A percentile compares a stretch with the other conserved stretches of the same genome.
Conservation (phyloP, 805 yeast genomes). For the Cyberlindnera nakhonratchasimensis region DNA sequence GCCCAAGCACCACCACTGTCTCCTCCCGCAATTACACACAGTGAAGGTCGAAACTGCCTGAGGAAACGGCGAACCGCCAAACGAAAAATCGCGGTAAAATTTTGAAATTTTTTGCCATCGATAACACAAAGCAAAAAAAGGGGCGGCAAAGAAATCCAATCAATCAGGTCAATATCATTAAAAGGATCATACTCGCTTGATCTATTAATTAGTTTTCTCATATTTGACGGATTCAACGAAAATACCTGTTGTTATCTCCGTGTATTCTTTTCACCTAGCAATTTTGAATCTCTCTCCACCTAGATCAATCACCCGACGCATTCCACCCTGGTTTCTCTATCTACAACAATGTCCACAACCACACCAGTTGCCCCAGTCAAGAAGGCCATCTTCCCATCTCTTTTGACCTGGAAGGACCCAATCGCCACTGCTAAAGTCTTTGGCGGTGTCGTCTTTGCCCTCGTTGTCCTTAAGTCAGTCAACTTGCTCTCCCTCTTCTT, state of each 20-base stretch:
- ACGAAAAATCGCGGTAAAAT: background rate
- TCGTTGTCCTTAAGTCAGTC: conserved; percentile 58
- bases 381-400: conserved; percentile 24
- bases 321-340: background rate
- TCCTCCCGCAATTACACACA: no score
- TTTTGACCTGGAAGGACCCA: conserved; percentile 77
- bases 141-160: background rate
- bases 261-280: background rate
- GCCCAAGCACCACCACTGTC: no score
- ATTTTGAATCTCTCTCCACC: background rate
- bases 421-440: conserved; percentile 71
- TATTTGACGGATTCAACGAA: background rate
- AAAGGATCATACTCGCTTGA: background rate
- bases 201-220: background rate
- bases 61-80: no score
- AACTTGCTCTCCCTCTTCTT: conserved; percentile 60
- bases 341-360: conserved; percentile 9
- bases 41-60: no score
- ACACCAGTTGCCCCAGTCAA: conserved; percentile 7
- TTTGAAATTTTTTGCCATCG: background rate
- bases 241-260: background rate
- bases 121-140: background rate
- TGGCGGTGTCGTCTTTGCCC: conserved; percentile 53
- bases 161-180: no score
- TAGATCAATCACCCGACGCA: background rate